Base-by-base conservation (phyloP, 2,329 filamentous ascomycete species). In the Pseudocercospora macadamiae region DNA sequence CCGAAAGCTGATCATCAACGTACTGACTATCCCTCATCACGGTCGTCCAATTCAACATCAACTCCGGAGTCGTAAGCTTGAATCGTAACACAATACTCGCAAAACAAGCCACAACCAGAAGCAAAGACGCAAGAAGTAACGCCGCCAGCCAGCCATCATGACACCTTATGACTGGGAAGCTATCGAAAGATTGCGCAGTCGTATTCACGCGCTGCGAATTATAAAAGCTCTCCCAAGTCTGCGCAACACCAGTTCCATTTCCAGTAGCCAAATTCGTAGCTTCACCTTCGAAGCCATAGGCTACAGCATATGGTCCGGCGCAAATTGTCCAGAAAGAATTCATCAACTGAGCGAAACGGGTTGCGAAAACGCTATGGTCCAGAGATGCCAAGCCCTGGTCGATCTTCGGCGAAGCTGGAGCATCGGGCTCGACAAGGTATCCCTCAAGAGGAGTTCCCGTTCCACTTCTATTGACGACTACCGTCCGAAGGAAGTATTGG, bases 31-130 rank as follows among this genome's bases (percentile, higher is more conserved):
- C 52, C 21, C 54, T 34, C 6, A 48, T 39, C 30, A 37, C 44
- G 4, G 54, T 55, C 12, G 54, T 45, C 54, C 54, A 55, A 18
- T 55, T 51, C 28, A 55, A 19, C 14, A 32, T 32, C 10, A 55
- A 34, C 5, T 55, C 54, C 2, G 54, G 54, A n/a, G 44, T 55
- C 21, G 21, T 25, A 14, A 12, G 36, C 54, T 32, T 51, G 2
- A 49, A 18, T 7, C 53, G 18, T 4, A 55, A 14, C 3, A 32
- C 32, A n/a, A 55, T 51, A 10, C 39, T 25, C 14, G 42, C 30
- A 3, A 49, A n/a, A 7, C 54, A 36, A 4, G 54, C 54, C 12
- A 37, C 26, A 16, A 55, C 18, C 12, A 55, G 42, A 9, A 51
- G 47, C 3, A 37, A 5, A 0, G 54, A 55, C 4, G 44, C 39